Evolutionary conservation across 2,329 filamentous ascomycete genomes (phyloP).

Genomic region (Cladosporium sp.): DNA sequence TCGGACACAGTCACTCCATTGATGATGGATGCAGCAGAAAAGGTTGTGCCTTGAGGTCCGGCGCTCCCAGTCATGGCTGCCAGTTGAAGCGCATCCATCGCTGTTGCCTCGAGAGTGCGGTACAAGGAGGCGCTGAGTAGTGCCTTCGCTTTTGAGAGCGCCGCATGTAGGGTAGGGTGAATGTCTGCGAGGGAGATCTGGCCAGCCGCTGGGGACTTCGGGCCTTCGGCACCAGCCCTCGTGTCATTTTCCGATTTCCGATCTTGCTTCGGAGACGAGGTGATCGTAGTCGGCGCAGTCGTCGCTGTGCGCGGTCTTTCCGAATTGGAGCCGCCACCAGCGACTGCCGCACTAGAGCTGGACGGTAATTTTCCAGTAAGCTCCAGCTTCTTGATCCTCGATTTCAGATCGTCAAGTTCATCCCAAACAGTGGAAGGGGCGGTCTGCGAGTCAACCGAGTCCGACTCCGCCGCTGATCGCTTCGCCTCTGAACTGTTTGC

Average conservation of each 20-base stretch:
- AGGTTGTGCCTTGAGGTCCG: slow-evolving; percentile 56
- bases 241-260: slow-evolving; percentile 41
- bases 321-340: slow-evolving; percentile 42
- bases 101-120: slow-evolving; percentile 70
- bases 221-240: slow-evolving; percentile 14
- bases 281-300: slow-evolving; percentile 84
- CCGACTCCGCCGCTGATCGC: slow-evolving; percentile 50
- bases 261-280: slow-evolving; percentile 74
- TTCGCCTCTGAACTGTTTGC: slow-evolving; percentile 40
- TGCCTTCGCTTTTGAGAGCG: slow-evolving; percentile 69
- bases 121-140: slow-evolving; percentile 67
- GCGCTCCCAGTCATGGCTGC: slow-evolving; percentile 69
- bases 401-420: slow-evolving; percentile 91
- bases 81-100: slow-evolving; percentile 72
- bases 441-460: slow-evolving; percentile 81
- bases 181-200: slow-evolving; percentile 46
- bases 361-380: slow-evolving; percentile 80
- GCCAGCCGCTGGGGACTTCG: background rate
- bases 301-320: slow-evolving; percentile 87
- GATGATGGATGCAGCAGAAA: slow-evolving; percentile 60
- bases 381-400: slow-evolving; percentile 83
- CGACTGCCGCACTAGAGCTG: slow-evolving; percentile 74
- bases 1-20: slow-evolving; percentile 62
- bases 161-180: slow-evolving; percentile 74
- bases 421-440: slow-evolving; percentile 96